Base-by-base conservation (phyloP, 2,329 filamentous ascomycete species). In the Apiospora sp. region DNA sequence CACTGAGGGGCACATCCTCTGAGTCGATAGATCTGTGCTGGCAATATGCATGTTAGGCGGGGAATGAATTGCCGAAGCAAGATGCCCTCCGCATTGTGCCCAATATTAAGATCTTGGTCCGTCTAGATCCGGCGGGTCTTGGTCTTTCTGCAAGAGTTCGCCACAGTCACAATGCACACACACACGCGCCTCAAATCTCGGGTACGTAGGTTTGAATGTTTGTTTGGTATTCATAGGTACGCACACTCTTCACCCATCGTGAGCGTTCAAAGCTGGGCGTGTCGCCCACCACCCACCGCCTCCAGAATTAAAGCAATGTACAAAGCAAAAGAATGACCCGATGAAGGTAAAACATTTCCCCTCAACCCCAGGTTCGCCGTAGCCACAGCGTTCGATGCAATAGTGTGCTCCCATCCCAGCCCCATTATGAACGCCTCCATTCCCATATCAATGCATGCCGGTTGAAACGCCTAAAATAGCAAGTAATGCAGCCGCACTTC, bases 201-300 rank as follows among this genome's bases (percentile, higher is more conserved):
- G 24, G 51, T 61, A n/a, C 16, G 4, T 10, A 10, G 14, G 19
- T 37, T 61, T 37, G 27, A 37, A 37, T 37, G 51, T 61, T 61
- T 61, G 51, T 58, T 61, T 61, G 54, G 27, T 61, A 61, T 61
- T 61, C 54, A 22, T 61, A 61, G 27, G 54, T 61, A 54, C n/a
- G 24, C 54, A 22, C 54, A n/a, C 54, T 22, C 10, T n/a, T 51
- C 49, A 51, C 24, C 49, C 49, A 24, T 51, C 12, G 49, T 27
- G n/a, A 5, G n/a, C n/a, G 49, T 10, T 51, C 10, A 24, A 4
- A n/a, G 49, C 22, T 6, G 10, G 30, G 22, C 58, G 4, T 4
- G 13, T n/a, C 2, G 30, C 58, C 19, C 30, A n/a, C 8, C 30
- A 30, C n/a, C 19, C 19, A 12, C 30, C n/a, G 34, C 58, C 13